phyloP scores from a whole-genome alignment of 2,329 filamentous ascomycete species.

The Fusarium anthophilum region DNA sequence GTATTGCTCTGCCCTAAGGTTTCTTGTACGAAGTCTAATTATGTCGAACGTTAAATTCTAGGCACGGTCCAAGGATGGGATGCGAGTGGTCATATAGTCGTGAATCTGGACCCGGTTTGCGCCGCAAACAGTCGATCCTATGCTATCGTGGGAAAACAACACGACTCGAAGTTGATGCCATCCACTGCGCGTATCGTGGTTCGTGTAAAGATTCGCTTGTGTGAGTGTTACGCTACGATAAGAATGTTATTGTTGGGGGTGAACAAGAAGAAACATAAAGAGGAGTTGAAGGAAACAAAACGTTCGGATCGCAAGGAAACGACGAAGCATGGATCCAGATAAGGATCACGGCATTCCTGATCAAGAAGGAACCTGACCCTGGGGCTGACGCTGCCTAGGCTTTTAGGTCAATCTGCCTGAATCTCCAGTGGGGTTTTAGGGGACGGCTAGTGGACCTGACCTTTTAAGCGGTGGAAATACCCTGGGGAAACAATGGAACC shows the following conservation, averaged over 20 bases:
- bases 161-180: slow-evolving; percentile 18
- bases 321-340: slow-evolving; percentile 27
- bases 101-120: slow-evolving; percentile 29
- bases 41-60: neutral
- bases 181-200: slow-evolving; percentile 4
- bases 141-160: slow-evolving; percentile 26
- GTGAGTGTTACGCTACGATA: neutral
- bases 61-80: neutral
- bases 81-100: slow-evolving; percentile 16
- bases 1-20: neutral
- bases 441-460: slow-evolving; percentile 11
- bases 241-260: neutral
- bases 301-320: slow-evolving; percentile 22
- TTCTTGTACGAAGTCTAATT: neutral
- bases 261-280: neutral
- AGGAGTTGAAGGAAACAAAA: slow-evolving; percentile 14
- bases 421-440: slow-evolving; percentile 24
- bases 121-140: slow-evolving; percentile 26
- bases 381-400: slow-evolving; percentile 31
- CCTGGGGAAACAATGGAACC: slow-evolving; percentile 21
- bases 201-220: neutral
- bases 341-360: slow-evolving; percentile 34
- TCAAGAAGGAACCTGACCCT: slow-evolving; percentile 34
- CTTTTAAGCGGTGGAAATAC: slow-evolving; percentile 19
- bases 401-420: slow-evolving; percentile 27